These are phyloP conservation scores for Sphagnum fallax DNA, from an alignment of 228 moss, liverwort and hornwort species.

Conservation along the genomic window DNA sequence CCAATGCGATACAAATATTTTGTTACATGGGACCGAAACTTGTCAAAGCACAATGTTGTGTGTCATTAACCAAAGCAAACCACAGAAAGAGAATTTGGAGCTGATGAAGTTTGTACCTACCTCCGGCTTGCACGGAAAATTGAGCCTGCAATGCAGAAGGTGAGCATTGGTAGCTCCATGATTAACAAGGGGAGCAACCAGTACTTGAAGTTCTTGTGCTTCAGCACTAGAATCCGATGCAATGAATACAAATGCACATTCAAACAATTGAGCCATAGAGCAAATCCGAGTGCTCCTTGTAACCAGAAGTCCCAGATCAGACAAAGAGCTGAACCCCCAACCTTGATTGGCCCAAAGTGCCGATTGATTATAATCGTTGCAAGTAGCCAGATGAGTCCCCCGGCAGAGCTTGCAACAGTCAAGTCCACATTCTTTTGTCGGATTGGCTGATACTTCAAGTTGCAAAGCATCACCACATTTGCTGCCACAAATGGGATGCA, in stretches of 20 bases:
- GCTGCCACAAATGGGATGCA: conserved; percentile 9
- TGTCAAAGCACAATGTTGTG: no score
- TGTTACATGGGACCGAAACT: no score
- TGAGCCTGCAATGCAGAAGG: conserved; percentile 6
- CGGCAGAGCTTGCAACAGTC: conserved; percentile 12
- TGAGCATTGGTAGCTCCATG: conserved; percentile 6
- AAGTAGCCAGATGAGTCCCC: conserved; percentile 8
- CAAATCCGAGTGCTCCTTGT: conserved; percentile 6
- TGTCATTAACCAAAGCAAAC: no score
- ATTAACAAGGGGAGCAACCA: conserved; percentile 2
- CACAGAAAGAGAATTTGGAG: no score
- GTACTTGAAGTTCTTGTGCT: conserved; percentile 3
- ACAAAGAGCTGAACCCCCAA: not conserved
- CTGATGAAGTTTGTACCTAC: not conserved
- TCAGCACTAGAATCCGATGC: conserved; percentile 7
- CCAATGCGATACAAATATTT: no score
- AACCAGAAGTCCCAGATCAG: conserved; percentile 9
- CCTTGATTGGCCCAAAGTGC: not conserved
- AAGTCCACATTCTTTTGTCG: conserved; percentile 6
- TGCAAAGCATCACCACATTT: conserved; percentile 6
- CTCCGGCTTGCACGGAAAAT: conserved; percentile 1
- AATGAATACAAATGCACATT: conserved; percentile 3
- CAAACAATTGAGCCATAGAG: conserved; percentile 9
- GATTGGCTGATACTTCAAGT: conserved; percentile 5
- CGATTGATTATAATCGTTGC: conserved; percentile 4